Base-by-base conservation (phyloP, 164 flowering plant species). In the Macadamia tetraphylla region DNA sequence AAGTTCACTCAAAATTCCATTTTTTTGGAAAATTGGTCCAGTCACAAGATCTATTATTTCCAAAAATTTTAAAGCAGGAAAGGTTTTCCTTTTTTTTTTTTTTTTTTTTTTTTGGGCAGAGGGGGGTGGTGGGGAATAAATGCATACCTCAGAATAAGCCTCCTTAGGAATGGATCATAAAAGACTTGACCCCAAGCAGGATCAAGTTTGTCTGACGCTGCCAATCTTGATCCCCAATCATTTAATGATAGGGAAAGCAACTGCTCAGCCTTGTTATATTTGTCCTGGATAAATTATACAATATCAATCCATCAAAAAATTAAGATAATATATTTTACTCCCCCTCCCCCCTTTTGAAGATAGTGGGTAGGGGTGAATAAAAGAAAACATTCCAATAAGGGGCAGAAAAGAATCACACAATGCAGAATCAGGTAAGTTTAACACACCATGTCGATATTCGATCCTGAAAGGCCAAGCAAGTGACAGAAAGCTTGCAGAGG, bases 401-500 rank as follows among this genome's bases (percentile, higher is more conserved):
- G 10, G 43, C 29, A 46, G 1, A 63, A 60, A 60, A 53, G 1
- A 10, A 56, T 46, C n/a, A 40, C 3, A 53, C 3, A 12, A 1
- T 40, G 7, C 2, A 0, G 29, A 23, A 29, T 1, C 9, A 29
- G 35, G 29, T n/a, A 11, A 3, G 23, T 4, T 35, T 11, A 44
- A 71, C 78, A 48, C 48, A 91, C 99, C 95, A 75, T 85, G 35
- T 89, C 86, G 51, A 86, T 52, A 52, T 83, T 88, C 61, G 92
- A 79, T 62, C 86, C 85, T 46, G 90, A 76, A 67, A 81, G 64
- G 48, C 97, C 99, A 72, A 94, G 76, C 76, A 94, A 68, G 52
- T 81, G 73, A 74, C 90, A 86, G 65, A 94, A 92, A 40, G 97
- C 92, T 73, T 90, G 99, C 80, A 94, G 67, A 9, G 99, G 99